Percentiles rank a stretch among this genome's conserved stretches.
Evolutionary conservation across 2,329 filamentous ascomycete genomes (phyloP).

Genomic region (Madurella fahalii): DNA sequence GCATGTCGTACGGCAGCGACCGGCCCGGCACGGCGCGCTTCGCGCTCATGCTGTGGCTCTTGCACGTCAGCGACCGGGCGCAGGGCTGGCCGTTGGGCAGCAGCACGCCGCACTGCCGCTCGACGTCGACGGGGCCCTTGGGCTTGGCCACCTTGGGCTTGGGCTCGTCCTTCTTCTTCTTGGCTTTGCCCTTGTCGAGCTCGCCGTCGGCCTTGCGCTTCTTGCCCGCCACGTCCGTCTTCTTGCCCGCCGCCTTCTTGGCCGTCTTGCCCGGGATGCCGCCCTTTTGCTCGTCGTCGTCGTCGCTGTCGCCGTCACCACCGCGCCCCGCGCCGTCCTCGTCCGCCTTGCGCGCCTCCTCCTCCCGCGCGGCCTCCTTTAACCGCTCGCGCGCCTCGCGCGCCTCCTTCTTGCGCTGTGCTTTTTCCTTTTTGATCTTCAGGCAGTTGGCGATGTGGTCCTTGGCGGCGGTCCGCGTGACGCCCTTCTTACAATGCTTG

Average conservation of each 20-base stretch:
- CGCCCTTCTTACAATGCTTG: constrained; percentile 90
- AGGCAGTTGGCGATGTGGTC: constrained; percentile 81
- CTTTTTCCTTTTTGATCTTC: constrained; percentile 78
- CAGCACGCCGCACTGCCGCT: constrained; percentile 86
- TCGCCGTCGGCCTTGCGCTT: constrained; percentile 74
- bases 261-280: constrained; percentile 37
- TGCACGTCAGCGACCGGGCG: constrained; percentile 85
- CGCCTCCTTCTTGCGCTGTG: constrained; percentile 71
- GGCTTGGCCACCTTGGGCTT: constrained; percentile 80
- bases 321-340: constrained; percentile 44
- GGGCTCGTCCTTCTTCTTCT: constrained; percentile 93
- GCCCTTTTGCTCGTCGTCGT: constrained; percentile 44
- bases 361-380: constrained; percentile 56
- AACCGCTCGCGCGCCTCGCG: constrained; percentile 66
- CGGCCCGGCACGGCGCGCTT: constrained; percentile 84
- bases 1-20: constrained; percentile 87
- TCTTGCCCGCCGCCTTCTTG: constrained; percentile 65
- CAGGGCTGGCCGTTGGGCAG: constrained; percentile 83
- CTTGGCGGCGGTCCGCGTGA: constrained; percentile 70
- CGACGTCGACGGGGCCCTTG: constrained; percentile 90
- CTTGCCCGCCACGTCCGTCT: constrained; percentile 60
- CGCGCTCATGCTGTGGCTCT: constrained; percentile 91
- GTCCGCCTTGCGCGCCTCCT: constrained; percentile 51
- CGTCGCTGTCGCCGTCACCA: constrained; percentile 47
- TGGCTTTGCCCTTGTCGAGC: constrained; percentile 79